These are phyloP conservation scores for Claviceps monticola DNA, from an alignment of 2,329 filamentous ascomycete genomes.

Conservation along the genomic window DNA sequence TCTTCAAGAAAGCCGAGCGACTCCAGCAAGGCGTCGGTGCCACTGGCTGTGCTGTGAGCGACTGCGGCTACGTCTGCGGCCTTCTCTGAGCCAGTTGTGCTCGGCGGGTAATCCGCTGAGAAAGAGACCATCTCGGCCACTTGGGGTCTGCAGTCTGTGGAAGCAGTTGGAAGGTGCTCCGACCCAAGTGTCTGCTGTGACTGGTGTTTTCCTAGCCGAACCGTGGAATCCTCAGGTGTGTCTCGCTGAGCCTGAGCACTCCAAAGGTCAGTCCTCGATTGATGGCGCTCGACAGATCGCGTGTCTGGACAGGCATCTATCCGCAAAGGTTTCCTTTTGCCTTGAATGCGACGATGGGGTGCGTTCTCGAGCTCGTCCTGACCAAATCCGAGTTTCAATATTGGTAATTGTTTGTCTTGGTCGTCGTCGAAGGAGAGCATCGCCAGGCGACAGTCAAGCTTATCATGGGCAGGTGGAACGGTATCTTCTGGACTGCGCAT, in stretches of 20 bases:
- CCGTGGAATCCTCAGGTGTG: constrained; percentile 13
- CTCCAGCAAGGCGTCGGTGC: constrained; percentile 46
- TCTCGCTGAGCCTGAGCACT: constrained; percentile 33
- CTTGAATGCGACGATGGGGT: constrained; percentile 3
- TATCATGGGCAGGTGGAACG: constrained; percentile 14
- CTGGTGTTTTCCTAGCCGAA: constrained; percentile 14
- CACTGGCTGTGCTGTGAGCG: not conserved
- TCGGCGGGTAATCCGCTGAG: constrained; percentile 7
- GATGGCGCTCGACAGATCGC: constrained; percentile 43
- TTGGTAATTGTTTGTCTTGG: constrained; percentile 1
- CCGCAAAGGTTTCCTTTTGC: not conserved
- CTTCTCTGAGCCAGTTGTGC: constrained; percentile 6
- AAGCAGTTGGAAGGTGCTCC: constrained; percentile 2
- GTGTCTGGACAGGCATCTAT: constrained; percentile 1
- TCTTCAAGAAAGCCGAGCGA: constrained; percentile 64
- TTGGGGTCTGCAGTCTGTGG: not conserved
- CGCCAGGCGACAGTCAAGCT: constrained; percentile 11
- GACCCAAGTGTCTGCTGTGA: constrained; percentile 12
- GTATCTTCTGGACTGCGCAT: constrained; percentile 30
- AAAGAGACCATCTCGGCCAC: constrained; percentile 14
- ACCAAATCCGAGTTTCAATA: constrained; percentile 5
- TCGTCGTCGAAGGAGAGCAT: constrained; percentile 6
- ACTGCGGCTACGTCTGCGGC: constrained; percentile 16
- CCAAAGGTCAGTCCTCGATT: constrained; percentile 52
- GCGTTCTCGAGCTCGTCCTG: constrained; percentile 9